phyloP scores from a whole-genome alignment of 257 asterid genomes.

The Rhazya stricta region DNA sequence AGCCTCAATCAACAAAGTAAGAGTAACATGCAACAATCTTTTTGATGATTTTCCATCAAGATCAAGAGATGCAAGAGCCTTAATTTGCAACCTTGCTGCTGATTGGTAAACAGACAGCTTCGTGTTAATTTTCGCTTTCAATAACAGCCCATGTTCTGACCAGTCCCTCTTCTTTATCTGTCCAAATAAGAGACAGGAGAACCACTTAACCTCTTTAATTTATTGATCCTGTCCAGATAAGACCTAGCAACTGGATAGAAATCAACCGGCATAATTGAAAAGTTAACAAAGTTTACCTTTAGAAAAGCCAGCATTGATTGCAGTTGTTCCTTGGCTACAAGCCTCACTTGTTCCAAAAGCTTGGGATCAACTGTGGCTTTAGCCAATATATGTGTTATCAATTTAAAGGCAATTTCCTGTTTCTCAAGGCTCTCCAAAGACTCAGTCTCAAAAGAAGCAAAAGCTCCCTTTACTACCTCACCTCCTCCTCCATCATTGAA shows the following conservation, averaged over 20 bases:
- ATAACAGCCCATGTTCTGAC: conserved; percentile 84
- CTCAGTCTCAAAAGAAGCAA: conserved; percentile 62
- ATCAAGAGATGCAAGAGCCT: conserved; percentile 65
- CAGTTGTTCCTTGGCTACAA: conserved; percentile 64
- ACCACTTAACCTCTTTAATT: conserved; percentile 20
- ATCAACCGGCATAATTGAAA: neutral
- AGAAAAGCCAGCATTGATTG: conserved; percentile 68
- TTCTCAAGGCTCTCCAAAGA: conserved; percentile 69
- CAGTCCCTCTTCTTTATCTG: conserved; percentile 92
- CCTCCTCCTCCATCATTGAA: conserved; percentile 39
- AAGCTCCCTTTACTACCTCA: conserved; percentile 35
- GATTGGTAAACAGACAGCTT: conserved; percentile 88
- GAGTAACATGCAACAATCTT: conserved; percentile 83
- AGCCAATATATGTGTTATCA: conserved; percentile 57
- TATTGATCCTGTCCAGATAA: conserved; percentile 10
- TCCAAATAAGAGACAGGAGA: conserved; percentile 24
- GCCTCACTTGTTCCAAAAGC: conserved; percentile 75
- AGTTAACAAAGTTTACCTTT: conserved; percentile 44
- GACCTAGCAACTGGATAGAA: neutral
- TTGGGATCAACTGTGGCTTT: conserved; percentile 54
- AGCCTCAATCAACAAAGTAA: conserved; percentile 73
- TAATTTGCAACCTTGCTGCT: conserved; percentile 71
- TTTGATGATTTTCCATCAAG: conserved; percentile 87
- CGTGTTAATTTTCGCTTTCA: conserved; percentile 73
- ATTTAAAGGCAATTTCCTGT: conserved; percentile 64